A percentile compares a stretch with the other conserved stretches of the same genome.
Conservation (phyloP, 352 stramenopile genomes). For the Blastocystis hominis region DNA sequence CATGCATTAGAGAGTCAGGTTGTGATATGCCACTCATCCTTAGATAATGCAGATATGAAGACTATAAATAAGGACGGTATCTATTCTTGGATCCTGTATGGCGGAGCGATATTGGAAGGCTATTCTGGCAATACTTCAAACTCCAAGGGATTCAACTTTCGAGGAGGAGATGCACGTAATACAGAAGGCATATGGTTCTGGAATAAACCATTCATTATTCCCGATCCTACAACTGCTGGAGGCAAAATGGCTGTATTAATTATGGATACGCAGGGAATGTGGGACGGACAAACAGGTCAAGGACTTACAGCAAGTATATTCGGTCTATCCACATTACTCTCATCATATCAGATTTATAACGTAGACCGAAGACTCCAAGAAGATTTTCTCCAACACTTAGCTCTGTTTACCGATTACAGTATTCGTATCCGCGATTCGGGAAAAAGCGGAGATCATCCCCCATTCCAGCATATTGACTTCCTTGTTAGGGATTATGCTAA, state of each 20-base stretch:
- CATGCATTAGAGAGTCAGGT: conserved; percentile 70
- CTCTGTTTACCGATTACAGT: conserved; percentile 86
- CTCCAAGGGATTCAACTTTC: conserved; percentile 82
- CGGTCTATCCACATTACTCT: conserved; percentile 86
- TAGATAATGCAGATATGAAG: conserved; percentile 65
- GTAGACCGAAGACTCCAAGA: conserved; percentile 97
- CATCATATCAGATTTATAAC: conserved; percentile 95
- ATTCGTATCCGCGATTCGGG: conserved; percentile 36
- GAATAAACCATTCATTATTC: conserved; percentile 85
- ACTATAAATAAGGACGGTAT: conserved; percentile 58
- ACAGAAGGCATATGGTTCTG: conserved; percentile 99
- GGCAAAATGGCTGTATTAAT: conserved; percentile 86
- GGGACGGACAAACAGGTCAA: conserved; percentile 95
- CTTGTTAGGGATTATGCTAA: conserved; percentile 86
- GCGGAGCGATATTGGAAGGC: conserved; percentile 35
- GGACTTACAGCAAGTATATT: conserved; percentile 95
- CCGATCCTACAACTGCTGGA: conserved; percentile 62
- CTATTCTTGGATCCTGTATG: conserved; percentile 16
- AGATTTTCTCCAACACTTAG: conserved; percentile 95
- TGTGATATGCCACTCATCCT: background rate
- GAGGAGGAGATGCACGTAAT: conserved; percentile 84
- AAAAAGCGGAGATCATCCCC: conserved; percentile 64
- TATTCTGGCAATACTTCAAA: conserved; percentile 63
- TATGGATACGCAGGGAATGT: conserved; percentile 97
- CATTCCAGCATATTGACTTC: conserved; percentile 96